Base-by-base conservation (phyloP, 2,329 filamentous ascomycete species). In the Juglanconis juglandina region DNA sequence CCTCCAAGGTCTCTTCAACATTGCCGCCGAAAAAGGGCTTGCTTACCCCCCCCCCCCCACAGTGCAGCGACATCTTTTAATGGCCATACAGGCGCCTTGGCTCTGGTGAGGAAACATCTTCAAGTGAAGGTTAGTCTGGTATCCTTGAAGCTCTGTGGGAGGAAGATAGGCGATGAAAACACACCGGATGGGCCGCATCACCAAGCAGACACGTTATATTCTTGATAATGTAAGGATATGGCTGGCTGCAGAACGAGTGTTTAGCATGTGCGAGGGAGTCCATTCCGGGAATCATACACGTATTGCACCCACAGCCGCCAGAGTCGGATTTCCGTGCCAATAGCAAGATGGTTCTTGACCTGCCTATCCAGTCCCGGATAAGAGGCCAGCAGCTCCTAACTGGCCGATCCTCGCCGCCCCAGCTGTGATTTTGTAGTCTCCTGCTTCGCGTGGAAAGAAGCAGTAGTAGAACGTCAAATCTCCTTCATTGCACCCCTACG, bases 51-150 rank as follows among this genome's bases (percentile, higher is more conserved):
- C 17, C 17, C 17, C 17, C 17, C 17, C 86, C 86, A n/a, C 0
- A 89, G 70, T 0, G 84, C 84, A 0, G 83, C 86, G 0, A 85
- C 84, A 62, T 89, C 86, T 68, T 89, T 24, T 86, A 49, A 88
- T 87, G 0, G 86, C 85, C 84, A 87, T 87, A 65, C 85, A 87
- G 0, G 86, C 86, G 4, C 87, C 87, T 70, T 90, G 87, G 59
- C 83, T 86, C 68, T 89, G 87, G 67, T 90, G 81, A 1, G 87
- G 86, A 81, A 89, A 84, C 84, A 87, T 87, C 72, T 74, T n/a
- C n/a, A 50, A 14, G 13, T 2, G 5, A 3, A 39, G 17, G 14
- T 58, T 32, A 39, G 4, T n/a, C 34, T 48, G 63, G n/a, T 63
- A 50, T 10, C n/a, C 1, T 6, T 42, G 32, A n/a, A 24, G 24